These are phyloP conservation scores for Primulina tabacum DNA, from an alignment of 257 asterid species.

Conservation along the genomic window DNA sequence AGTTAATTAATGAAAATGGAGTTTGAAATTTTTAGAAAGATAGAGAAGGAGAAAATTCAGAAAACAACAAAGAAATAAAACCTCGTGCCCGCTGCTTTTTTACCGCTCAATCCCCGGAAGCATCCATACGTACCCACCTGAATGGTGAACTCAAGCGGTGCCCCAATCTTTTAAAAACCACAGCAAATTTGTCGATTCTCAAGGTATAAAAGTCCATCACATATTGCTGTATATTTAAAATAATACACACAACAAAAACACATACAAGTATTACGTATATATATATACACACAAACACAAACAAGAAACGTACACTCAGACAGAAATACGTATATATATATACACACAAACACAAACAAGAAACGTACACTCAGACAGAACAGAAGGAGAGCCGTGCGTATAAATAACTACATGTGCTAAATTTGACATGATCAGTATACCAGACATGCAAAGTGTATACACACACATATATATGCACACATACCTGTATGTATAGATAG, in stretches of 20 bases:
- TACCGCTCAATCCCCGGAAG: slow-evolving; percentile 43
- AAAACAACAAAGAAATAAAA: slow-evolving; percentile 39
- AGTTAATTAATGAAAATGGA: slow-evolving; percentile 28
- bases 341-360: background rate
- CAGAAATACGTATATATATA: too few relatives aligned
- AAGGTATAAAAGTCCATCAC: background rate
- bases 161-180: slow-evolving; percentile 35
- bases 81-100: slow-evolving; percentile 64
- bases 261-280: too few relatives aligned
- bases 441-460: background rate
- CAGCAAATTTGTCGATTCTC: slow-evolving; percentile 22
- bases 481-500: background rate
- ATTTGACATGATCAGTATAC: background rate
- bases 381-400: background rate
- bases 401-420: background rate
- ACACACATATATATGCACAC: background rate
- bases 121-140: slow-evolving; percentile 57
- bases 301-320: background rate
- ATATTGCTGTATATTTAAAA: too few relatives aligned
- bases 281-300: too few relatives aligned
- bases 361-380: background rate
- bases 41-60: slow-evolving; percentile 12
- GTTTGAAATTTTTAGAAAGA: slow-evolving; percentile 9
- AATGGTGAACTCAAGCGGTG: slow-evolving; percentile 65
- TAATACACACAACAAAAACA: too few relatives aligned